Evolutionary conservation across 1,139 yeast genomes (phyloP), one percentile per base, ranked within the genome.

Genomic region (Saccharomyces hybrid): DNA sequence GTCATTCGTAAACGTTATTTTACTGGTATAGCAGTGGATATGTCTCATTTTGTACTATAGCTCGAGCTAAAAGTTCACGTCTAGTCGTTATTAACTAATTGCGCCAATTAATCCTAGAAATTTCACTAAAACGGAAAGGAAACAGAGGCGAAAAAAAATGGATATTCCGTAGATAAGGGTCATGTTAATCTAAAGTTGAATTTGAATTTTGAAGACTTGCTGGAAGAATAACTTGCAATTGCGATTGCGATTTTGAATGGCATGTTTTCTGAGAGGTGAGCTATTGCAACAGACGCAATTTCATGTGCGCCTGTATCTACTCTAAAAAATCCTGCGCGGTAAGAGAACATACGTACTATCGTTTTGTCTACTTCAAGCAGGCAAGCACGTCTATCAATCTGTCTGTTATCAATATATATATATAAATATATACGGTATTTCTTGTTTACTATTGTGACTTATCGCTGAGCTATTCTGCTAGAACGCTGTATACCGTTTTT

Each of bases 1-100:
- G 69, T 62, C 69, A 66, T 67, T 12, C 1, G 5, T 16, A 5
- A 9, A 16, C 21, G 9, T 8, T 9, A 9, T 7, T 38, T 4
- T 8, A 14, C n/a, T 38, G 26, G 6, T 24, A 9, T 14, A 6
- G 19, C n/a, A 38, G 21, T 4, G 5, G 21, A 4, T 9, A 16
- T 8, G 12, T 8, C 24, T 38, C 24, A 9, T 16, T 7, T 38
- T 38, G 44, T 38, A 21, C 9, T 38, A 16, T 38, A 21, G 6
- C 21, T 38, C 44, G 24, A 16, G n/a, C 44, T 16, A 3, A 2
- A 38, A 8, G 11, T 38, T 38, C 11, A 16, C 16, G 21, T 16
- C 12, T 38, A 2, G 8, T 8, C 5, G 6, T 38, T 38, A 38
- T 38, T 9, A 38, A 16, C 24, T 11, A 9, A 38, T 38, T 38